Conservation (phyloP, 441 rosid species). For the Bocquillonia castaneifolia region DNA sequence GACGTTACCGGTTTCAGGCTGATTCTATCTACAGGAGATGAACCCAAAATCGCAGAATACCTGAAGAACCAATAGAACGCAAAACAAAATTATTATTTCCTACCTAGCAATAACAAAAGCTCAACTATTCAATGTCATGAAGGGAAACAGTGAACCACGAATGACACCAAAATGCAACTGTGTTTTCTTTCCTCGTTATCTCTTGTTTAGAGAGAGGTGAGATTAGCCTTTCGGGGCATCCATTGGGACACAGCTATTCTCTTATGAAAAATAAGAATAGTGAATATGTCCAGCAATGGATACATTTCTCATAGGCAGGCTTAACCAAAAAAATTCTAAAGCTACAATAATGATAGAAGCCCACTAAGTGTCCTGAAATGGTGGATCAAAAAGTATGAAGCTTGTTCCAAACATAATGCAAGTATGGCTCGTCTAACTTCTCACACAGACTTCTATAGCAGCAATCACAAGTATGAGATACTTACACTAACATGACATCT, state of each 20-base stretch:
- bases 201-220: neutral
- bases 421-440: neutral
- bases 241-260: neutral
- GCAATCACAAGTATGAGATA: conserved; percentile 20
- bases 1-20: conserved; percentile 51
- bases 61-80: conserved; percentile 33
- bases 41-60: conserved; percentile 80
- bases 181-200: neutral
- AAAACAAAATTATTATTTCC: conserved; percentile 10
- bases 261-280: neutral
- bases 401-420: neutral
- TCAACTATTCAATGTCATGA: neutral
- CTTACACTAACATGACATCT: conserved; percentile 75
- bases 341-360: too few species aligned
- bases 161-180: neutral
- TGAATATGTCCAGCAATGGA: neutral
- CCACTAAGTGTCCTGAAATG: neutral
- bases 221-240: neutral
- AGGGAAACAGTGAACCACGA: neutral
- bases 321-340: too few species aligned
- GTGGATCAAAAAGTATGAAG: neutral
- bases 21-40: conserved; percentile 46
- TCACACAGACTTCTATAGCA: neutral
- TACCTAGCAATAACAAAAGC: neutral
- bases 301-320: too few species aligned